These are phyloP conservation scores for Metschnikowia shivogae DNA, from an alignment of 805 yeast genomes.

Conservation along the genomic window DNA sequence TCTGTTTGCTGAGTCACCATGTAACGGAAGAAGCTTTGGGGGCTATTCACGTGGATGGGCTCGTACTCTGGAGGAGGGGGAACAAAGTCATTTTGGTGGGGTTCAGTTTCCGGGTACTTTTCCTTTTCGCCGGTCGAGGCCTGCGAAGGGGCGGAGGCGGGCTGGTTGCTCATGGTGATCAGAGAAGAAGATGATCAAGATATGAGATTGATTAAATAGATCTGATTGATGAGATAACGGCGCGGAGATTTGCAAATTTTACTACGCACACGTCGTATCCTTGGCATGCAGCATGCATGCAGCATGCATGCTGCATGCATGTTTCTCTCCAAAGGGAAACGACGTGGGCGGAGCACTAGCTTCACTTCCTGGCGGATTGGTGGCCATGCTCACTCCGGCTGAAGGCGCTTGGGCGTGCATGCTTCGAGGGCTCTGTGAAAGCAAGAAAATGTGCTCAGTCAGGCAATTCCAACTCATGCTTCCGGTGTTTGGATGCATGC, in stretches of 20 bases:
- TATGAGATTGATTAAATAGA: conserved; percentile 10
- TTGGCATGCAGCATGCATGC: neutral
- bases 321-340: no score
- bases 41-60: neutral
- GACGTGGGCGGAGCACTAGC: no score
- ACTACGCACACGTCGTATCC: neutral
- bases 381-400: no score
- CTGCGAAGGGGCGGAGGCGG: neutral
- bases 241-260: neutral
- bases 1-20: neutral
- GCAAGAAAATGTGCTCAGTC: no score
- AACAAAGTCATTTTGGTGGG: neutral
- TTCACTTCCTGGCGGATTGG: no score
- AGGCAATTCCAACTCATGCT: no score
- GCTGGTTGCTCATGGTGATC: neutral
- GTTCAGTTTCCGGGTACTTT: neutral
- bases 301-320: neutral
- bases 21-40: neutral
- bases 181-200: conserved; percentile 4
- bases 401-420: no score
- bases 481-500: no score
- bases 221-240: conserved; percentile 13
- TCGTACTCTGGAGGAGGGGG: neutral
- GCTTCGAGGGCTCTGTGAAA: no score
- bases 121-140: neutral